Conservation (phyloP, 2,329 filamentous ascomycete genomes). For the Epichloe baconii region DNA sequence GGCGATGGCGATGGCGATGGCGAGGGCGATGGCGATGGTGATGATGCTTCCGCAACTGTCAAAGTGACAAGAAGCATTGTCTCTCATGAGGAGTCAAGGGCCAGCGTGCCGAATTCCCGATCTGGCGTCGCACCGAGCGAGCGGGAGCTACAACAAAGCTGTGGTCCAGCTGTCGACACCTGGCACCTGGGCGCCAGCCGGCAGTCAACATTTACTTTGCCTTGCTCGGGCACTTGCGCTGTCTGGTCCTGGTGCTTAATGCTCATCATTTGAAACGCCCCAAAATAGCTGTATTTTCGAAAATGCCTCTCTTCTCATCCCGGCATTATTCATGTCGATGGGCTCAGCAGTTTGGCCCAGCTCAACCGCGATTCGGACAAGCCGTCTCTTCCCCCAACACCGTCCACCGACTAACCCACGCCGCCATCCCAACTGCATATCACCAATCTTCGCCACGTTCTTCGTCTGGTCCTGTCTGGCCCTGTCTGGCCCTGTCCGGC, state of each 20-base stretch:
- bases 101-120: constrained; percentile 2
- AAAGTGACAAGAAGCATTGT: neutral
- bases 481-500: neutral
- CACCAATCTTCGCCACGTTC: neutral
- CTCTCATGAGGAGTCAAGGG: neutral
- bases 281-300: neutral
- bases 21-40: neutral
- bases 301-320: neutral
- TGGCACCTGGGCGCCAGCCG: neutral
- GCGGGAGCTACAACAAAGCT: neutral
- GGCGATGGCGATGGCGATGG: neutral
- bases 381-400: neutral
- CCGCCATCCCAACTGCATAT: neutral
- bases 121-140: neutral
- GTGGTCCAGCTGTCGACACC: neutral
- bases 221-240: neutral
- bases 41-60: neutral
- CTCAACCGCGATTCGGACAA: neutral
- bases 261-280: neutral
- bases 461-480: neutral
- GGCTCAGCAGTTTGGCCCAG: neutral
- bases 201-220: neutral
- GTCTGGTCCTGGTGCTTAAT: neutral
- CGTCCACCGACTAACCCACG: neutral
- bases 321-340: neutral